Percentiles rank a stretch among this genome's conserved stretches.
Conservation (phyloP, 139 green algal species). For the Tetratostichococcus sp. region DNA sequence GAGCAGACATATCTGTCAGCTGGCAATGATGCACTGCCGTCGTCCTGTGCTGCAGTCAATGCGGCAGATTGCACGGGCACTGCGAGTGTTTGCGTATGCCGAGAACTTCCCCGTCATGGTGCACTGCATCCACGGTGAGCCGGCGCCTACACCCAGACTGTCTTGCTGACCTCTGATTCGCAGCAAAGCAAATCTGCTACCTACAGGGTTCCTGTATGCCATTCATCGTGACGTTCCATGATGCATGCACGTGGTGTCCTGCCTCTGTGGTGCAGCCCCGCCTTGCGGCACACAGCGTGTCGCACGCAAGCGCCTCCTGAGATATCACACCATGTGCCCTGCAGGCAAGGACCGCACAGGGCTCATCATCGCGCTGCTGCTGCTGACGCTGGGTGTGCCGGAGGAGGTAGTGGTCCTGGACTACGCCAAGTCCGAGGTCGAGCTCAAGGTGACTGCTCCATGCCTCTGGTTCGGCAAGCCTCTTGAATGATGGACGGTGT, state of each 20-base stretch:
- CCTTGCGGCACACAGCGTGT: no score
- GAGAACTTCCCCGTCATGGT: constrained; percentile 28
- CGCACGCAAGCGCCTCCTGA: no score
- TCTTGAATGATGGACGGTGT: no score
- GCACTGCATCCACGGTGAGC: constrained; percentile 47
- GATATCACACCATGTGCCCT: no score
- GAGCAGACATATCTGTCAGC: no score
- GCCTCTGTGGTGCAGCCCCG: no score
- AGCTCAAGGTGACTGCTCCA: constrained; percentile 22
- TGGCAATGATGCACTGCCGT: background rate
- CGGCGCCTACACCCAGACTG: no score
- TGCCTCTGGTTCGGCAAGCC: no score
- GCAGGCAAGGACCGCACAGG: constrained; percentile 47
- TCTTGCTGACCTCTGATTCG: no score
- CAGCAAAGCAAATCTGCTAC: no score
- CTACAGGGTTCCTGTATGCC: no score
- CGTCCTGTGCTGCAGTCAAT: constrained; percentile 24
- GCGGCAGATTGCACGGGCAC: constrained; percentile 18
- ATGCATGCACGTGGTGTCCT: background rate
- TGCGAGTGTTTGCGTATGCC: constrained; percentile 26
- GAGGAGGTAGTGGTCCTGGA: constrained; percentile 31
- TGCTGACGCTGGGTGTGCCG: constrained; percentile 32
- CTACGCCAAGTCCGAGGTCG: constrained; percentile 36
- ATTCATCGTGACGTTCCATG: no score
- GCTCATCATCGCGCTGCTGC: constrained; percentile 43